Conservation (phyloP, 1,284 basidiomycete species). For the Mycena sp. region DNA sequence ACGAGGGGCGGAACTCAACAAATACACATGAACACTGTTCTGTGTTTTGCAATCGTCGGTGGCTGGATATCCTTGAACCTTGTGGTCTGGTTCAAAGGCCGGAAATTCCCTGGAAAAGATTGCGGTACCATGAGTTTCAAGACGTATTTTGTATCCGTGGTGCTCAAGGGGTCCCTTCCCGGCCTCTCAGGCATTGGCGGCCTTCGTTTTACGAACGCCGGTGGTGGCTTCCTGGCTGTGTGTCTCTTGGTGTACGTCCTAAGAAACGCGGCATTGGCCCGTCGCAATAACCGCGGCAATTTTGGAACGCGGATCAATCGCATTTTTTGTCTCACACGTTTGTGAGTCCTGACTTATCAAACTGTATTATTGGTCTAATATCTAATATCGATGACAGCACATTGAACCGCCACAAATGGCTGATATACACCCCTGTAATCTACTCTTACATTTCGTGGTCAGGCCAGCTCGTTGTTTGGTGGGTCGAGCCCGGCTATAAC, state of each 20-base stretch:
- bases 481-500: neutral
- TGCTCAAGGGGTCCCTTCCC: neutral
- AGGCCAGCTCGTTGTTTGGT: neutral
- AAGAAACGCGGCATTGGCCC: too few species aligned
- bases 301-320: too few species aligned
- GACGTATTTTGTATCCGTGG: neutral
- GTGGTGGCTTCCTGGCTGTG: neutral
- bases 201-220: too few species aligned
- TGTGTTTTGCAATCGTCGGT: neutral
- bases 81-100: slow-evolving; percentile 4
- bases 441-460: neutral
- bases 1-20: neutral
- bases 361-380: too few species aligned
- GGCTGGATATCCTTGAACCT: neutral
- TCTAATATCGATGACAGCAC: neutral
- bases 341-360: neutral
- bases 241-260: too few species aligned
- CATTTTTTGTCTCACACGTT: neutral
- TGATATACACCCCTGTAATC: neutral
- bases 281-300: too few species aligned
- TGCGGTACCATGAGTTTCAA: neutral
- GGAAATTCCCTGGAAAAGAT: neutral
- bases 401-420: neutral
- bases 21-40: neutral
- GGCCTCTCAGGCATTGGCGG: too few species aligned